A percentile compares a stretch with the other conserved stretches of the same genome.
These are phyloP conservation scores for Margaritispora aquatica DNA, from an alignment of 495 filamentous ascomycete genomes.

Conservation along the genomic window DNA sequence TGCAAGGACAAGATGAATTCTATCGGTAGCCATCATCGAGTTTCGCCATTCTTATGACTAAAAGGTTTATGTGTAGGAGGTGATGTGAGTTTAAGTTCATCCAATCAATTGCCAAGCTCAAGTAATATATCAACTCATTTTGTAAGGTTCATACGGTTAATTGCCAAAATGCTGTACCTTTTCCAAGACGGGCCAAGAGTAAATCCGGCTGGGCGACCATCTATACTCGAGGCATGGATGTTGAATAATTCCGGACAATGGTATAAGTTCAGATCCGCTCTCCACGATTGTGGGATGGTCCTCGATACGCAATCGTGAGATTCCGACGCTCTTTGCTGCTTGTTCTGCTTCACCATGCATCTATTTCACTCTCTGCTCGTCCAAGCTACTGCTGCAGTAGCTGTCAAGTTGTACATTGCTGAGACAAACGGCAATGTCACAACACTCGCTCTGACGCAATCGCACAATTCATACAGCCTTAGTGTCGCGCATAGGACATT, in stretches of 20 bases:
- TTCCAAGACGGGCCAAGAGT: neutral
- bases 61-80: too few relatives aligned
- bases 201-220: neutral
- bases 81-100: neutral
- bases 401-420: neutral
- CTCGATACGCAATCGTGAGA: too few relatives aligned
- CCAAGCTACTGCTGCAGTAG: neutral
- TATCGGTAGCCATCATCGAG: neutral
- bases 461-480: neutral
- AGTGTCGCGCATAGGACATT: neutral
- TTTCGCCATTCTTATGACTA: too few relatives aligned
- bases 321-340: neutral
- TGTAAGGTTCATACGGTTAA: neutral
- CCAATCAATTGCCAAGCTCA: neutral
- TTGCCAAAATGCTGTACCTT: neutral
- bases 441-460: neutral
- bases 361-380: neutral
- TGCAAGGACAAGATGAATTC: neutral
- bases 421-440: neutral
- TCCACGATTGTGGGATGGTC: too few relatives aligned
- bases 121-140: neutral
- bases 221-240: neutral
- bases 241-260: too few relatives aligned
- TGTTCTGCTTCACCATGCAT: neutral
- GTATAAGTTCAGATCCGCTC: too few relatives aligned